Base-by-base conservation (phyloP, 805 yeast genomes). In the Nakazawaea wyomingensis region DNA sequence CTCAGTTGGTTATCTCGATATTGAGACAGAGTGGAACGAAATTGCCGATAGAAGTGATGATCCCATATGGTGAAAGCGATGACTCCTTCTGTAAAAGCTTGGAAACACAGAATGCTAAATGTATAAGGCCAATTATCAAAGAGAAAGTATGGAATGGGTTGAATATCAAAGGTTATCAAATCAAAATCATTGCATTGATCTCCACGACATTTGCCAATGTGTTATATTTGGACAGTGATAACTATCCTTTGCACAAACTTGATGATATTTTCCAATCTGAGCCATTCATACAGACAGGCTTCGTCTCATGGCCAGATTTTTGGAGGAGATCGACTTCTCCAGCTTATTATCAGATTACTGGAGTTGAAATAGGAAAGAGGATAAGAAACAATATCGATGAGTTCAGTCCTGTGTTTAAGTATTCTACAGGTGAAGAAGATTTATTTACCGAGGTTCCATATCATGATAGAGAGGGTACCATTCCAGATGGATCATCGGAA, bases 301-400 rank as follows among this genome's bases (percentile, higher is more conserved):
- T 78, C 52, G 60, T 80, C 9, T 51, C 77, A 24, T 76, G 81
- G 81, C 82, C 82, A 2, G 82, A 76, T 53, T 76, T 73, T 52
- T 76, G 82, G 82, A 68, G 70, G 50, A 61, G 82, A 36, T 72
- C 76, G 8, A 74, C 80, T 0, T 71, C 75, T 19, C 81, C 81
- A 4, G 55, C 56, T 31, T 76, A 64, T 51, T 76, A 72, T 51
- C 50, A 63, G 22, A 62, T 76, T 22, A 70, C 76, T 0, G 73
- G 69, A 4, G 56, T 63, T 13, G 37, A 50, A 14, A 35, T 64
- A 19, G 59, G 61, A 9, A 37, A 46, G 48, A 57, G 59, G 21
- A 54, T 62, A n/a, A 47, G 69, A 45, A 50, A 54, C 45, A 51
- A 51, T 16, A 40, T 47, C 13, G 67, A 62, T 50, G 56, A 55